Evolutionary conservation across 768 basidiomycete species (phyloP).

Genomic region (Hygrocybe punicea): DNA sequence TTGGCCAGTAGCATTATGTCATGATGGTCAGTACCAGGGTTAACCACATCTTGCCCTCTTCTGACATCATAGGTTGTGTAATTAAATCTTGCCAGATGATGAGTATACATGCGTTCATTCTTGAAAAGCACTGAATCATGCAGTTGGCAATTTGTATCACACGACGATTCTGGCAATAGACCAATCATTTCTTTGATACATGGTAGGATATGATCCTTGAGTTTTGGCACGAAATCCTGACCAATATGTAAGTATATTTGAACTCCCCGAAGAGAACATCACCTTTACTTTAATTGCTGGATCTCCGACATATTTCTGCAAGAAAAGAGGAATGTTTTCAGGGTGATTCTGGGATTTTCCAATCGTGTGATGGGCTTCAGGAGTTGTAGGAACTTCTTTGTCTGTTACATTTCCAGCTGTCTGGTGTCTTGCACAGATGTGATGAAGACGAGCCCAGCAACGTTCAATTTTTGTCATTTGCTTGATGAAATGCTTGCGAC

Average conservation of each 20-base stretch:
- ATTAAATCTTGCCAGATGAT: constrained; percentile 35
- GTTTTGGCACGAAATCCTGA: constrained; percentile 25
- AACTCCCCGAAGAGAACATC: background rate
- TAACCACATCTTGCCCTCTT: constrained; percentile 36
- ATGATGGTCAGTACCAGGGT: constrained; percentile 15
- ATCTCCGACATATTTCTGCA: constrained; percentile 12
- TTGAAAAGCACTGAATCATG: constrained; percentile 18
- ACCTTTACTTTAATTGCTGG: constrained; percentile 15
- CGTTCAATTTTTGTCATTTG: constrained; percentile 24
- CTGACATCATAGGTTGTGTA: constrained; percentile 43
- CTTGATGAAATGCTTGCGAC: constrained; percentile 20
- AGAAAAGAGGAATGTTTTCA: constrained; percentile 13
- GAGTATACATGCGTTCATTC: constrained; percentile 27
- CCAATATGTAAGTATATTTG: background rate
- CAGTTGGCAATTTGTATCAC: background rate
- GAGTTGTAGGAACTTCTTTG: constrained; percentile 27
- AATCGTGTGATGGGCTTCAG: constrained; percentile 15
- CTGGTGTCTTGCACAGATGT: constrained; percentile 17
- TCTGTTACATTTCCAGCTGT: constrained; percentile 10
- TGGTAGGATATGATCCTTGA: constrained; percentile 30
- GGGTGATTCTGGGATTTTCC: constrained; percentile 15
- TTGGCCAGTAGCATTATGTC: constrained; percentile 4
- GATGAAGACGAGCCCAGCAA: background rate
- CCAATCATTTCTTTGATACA: constrained; percentile 13
- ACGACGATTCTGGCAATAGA: background rate